Evolutionary conservation across 306 rosid genomes (phyloP), one percentile per base, ranked within the genome.

Genomic region (Aeschynomene evenia): DNA sequence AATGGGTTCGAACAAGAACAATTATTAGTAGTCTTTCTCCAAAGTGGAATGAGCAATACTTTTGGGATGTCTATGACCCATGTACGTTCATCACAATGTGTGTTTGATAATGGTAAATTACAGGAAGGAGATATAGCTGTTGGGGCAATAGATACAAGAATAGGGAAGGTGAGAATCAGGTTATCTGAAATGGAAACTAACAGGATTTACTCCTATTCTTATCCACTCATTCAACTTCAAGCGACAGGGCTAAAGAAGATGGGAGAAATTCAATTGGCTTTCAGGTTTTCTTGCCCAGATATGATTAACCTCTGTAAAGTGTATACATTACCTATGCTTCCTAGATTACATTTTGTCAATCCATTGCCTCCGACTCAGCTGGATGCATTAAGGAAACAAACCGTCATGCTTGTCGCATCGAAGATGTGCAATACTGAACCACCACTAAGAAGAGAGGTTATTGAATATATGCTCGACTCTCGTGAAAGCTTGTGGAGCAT

Each of bases 211-310:
- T 29, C 29, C 0, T 52, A 71, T 40, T 80, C 78, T 33, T 66
- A 58, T 71, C 78, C 81, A 9, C 78, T 75, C 9, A 24, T 67
- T 23, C 68, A 76, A 39, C 75, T 76, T 18, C 81, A 80, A 59
- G 73, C 84, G 59, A 49, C 67, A 1, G 81, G 84, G 51, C n/a
- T 60, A 36, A 80, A 60, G 39, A 75, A 57, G 63, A 80, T 65
- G 84, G 81, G 75, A 7, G 78, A 70, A 71, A 60, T 80, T 71
- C 78, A 76, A 34, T 45, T 80, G 58, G 75, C 81, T 45, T 70
- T 76, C 68, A 80, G 51, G 71, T 76, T 76, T 59, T 42, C 56
- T 62, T 23, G 63, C 18, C 42, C 62, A 14, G 1, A 5, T 20
- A 13, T 14, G 67, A 0, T 36, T 40, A 71, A 51, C 24, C 10